Evolutionary conservation across 2,329 filamentous ascomycete genomes (phyloP), one percentile per base, ranked within the genome.

Genomic region (Bipolaris bicolor): DNA sequence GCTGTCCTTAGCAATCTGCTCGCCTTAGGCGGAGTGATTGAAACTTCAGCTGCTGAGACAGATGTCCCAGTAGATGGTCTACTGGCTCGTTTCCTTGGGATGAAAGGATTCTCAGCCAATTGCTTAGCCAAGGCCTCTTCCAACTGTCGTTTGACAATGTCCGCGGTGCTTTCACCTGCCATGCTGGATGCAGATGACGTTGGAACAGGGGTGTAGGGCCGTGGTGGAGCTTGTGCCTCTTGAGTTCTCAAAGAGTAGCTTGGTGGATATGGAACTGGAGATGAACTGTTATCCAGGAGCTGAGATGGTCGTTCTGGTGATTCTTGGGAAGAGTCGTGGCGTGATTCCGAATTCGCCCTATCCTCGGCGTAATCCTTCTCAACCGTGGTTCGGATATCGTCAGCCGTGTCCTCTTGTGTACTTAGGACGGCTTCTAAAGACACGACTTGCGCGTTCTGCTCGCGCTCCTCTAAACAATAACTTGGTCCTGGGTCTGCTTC

Each of bases 271-370:
- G 63, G 64, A 6, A 66, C 54, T 3, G 67, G 64, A 9, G 71
- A 73, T 34, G 61, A 60, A 36, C 52, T 62, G 22, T 44, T 16
- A n/a, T 55, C 36, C 24, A 36, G n/a, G 22, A 57, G 57, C 10
- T 49, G 49, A 15, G 34, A 26, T 9, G 31, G 49, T 33, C 33
- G 56, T 18, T 67, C 62, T 40, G 70, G 65, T 3, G 66, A 65
- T 34, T 74, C 64, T 49, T 75, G 71, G 2, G 72, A 74, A 10
- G 72, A 73, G 52, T 73, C 69, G 68, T 72, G 70, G 20, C 71
- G 64, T 6, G 70, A 71, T 31, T 48, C 54, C 36, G 60, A 57
- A 22, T 58, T 65, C 5, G 49, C 45, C 7, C 41, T 45, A 16
- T 37, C 34, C 11, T 40, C 9, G 10, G 10, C 20, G 9, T 55